phyloP scores from a whole-genome alignment of 208 protist genomes.

The Naegleria gruberi region DNA sequence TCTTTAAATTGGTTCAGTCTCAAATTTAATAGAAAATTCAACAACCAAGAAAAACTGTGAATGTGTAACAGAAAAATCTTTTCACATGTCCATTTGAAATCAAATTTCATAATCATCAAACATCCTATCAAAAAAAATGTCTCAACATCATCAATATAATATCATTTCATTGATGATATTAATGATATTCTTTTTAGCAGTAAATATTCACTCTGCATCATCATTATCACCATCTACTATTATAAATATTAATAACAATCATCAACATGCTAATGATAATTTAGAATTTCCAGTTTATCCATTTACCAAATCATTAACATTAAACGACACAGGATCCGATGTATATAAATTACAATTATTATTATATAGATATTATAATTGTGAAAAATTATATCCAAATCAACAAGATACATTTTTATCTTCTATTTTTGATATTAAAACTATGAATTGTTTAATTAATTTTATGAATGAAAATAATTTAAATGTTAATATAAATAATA shows the following conservation, averaged over 20 bases:
- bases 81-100: too few relatives aligned
- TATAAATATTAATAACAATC: too few relatives aligned
- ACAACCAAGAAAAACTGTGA: background rate
- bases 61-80: too few relatives aligned
- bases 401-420: background rate
- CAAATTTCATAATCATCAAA: too few relatives aligned
- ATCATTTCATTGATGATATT: too few relatives aligned
- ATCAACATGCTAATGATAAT: background rate
- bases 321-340: background rate
- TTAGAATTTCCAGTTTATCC: background rate
- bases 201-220: too few relatives aligned
- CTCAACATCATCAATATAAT: too few relatives aligned
- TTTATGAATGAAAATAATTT: background rate
- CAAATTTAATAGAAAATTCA: too few relatives aligned
- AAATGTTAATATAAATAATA: background rate
- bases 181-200: too few relatives aligned
- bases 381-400: background rate
- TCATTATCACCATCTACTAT: too few relatives aligned
- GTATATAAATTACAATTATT: background rate
- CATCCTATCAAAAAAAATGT: too few relatives aligned
- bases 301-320: background rate
- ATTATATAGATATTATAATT: background rate
- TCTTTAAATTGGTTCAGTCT: too few relatives aligned
- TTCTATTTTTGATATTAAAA: background rate
- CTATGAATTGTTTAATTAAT: background rate